A percentile compares a stretch with the other conserved stretches of the same genome.
Conservation (phyloP, 805 yeast species). For the Saturnispora gosingensis region DNA sequence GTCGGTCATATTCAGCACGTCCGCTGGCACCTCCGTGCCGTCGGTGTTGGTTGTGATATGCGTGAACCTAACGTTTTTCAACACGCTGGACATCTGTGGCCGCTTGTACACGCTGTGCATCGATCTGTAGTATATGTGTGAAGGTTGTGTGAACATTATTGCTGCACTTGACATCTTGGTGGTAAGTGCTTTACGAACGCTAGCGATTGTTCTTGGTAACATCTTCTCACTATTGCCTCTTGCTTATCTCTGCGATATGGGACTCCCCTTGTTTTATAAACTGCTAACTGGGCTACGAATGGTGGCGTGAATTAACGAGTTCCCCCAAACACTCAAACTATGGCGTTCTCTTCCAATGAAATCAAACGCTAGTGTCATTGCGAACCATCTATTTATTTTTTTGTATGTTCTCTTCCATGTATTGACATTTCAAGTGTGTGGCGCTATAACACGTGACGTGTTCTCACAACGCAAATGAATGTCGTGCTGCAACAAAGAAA, state of each 20-base stretch:
- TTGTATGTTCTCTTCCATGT: too few species aligned
- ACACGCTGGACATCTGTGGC: conserved; percentile 1
- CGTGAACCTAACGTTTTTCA: conserved; percentile 15
- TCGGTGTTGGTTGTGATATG: conserved; percentile 34
- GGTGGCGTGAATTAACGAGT: neutral
- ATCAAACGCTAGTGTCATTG: neutral
- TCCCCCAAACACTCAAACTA: neutral
- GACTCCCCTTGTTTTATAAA: neutral
- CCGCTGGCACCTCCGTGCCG: conserved; percentile 44
- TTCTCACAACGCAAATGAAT: too few species aligned
- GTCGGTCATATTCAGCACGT: conserved; percentile 38
- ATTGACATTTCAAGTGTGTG: too few species aligned
- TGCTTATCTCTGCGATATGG: too few species aligned
- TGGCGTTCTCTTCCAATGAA: neutral
- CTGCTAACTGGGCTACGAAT: neutral
- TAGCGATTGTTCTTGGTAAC: neutral
- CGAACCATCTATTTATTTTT: too few species aligned
- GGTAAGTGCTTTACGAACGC: neutral
- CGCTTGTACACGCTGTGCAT: neutral
- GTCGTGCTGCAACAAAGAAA: too few species aligned
- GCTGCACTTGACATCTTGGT: neutral
- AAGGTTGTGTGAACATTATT: neutral
- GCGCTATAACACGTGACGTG: too few species aligned
- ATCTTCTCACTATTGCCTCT: neutral
- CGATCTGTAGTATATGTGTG: neutral